Percentiles rank a stretch among this genome's conserved stretches.
phyloP scores from a whole-genome alignment of 352 stramenopile species.

The Globisporangium spiculum region DNA sequence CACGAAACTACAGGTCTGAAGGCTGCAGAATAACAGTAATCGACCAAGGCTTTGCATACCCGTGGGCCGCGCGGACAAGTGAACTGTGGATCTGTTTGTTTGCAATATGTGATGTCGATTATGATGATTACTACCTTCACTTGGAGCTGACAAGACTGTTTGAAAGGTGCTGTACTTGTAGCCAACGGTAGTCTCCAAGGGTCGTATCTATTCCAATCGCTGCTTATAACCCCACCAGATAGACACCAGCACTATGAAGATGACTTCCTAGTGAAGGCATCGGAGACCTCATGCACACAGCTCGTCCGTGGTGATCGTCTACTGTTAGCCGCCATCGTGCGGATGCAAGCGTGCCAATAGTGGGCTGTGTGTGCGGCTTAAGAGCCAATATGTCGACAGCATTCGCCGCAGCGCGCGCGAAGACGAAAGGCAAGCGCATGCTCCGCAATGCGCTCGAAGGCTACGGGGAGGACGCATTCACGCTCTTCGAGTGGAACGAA shows the following conservation, averaged over 20 bases:
- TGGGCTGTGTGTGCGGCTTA: not conserved
- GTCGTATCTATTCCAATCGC: not conserved
- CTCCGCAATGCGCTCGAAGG: constrained; percentile 53
- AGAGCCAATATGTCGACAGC: constrained; percentile 53
- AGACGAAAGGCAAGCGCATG: constrained; percentile 69
- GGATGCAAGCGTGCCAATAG: not conserved
- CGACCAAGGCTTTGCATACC: not conserved
- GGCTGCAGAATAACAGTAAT: constrained; percentile 4
- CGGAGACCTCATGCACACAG: not conserved
- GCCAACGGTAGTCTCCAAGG: not conserved
- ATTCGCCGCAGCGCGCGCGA: constrained; percentile 51
- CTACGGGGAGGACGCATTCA: constrained; percentile 46
- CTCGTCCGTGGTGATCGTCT: not conserved
- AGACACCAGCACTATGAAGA: not conserved
- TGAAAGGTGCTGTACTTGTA: not conserved
- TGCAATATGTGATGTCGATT: not conserved
- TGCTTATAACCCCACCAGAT: not conserved
- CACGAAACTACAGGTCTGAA: not conserved
- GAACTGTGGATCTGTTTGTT: not conserved
- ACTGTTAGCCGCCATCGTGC: not conserved
- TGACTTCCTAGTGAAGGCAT: not conserved
- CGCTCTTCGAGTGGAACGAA: constrained; percentile 53
- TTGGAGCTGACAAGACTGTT: not conserved
- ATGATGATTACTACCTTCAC: not conserved
- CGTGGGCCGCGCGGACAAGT: not conserved